Percentiles rank a stretch among this genome's conserved stretches.
Conservation (phyloP, 2,329 filamentous ascomycete species). For the Cadophora luteo-olivacea region DNA sequence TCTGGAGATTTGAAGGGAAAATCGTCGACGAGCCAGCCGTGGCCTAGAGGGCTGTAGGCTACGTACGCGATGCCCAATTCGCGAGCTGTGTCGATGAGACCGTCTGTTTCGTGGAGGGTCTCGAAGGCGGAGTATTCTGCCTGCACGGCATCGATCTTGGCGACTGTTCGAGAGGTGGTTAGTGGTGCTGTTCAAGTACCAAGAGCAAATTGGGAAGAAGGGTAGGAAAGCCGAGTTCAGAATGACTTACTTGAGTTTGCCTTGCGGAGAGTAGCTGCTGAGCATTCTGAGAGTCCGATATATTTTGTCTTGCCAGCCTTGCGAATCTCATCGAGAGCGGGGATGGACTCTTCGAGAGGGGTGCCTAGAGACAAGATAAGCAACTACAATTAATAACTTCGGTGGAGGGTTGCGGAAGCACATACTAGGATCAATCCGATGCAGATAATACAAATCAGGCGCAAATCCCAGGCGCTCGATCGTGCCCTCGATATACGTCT, state of each 20-base stretch:
- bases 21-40: conserved; percentile 54
- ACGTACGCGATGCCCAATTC: conserved; percentile 52
- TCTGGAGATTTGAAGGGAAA: conserved; percentile 49
- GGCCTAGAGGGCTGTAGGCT: conserved; percentile 54
- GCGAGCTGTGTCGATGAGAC: conserved; percentile 49
- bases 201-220: too few species aligned
- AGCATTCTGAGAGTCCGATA: conserved; percentile 56
- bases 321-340: conserved; percentile 51
- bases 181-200: too few species aligned
- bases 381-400: not conserved
- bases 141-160: conserved; percentile 55
- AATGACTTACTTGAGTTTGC: conserved; percentile 47
- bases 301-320: conserved; percentile 54
- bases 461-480: conserved; percentile 49
- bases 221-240: too few species aligned
- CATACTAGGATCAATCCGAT: conserved; percentile 50
- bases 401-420: conserved; percentile 43
- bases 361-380: conserved; percentile 41
- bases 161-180: conserved; percentile 41
- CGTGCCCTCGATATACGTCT: conserved; percentile 47
- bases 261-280: conserved; percentile 51
- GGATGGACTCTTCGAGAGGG: conserved; percentile 54
- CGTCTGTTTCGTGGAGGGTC: conserved; percentile 52
- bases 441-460: conserved; percentile 51
- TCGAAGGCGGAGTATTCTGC: conserved; percentile 58